Evolutionary conservation across 768 basidiomycete species (phyloP).

Genomic region (Boletus barrowsii): DNA sequence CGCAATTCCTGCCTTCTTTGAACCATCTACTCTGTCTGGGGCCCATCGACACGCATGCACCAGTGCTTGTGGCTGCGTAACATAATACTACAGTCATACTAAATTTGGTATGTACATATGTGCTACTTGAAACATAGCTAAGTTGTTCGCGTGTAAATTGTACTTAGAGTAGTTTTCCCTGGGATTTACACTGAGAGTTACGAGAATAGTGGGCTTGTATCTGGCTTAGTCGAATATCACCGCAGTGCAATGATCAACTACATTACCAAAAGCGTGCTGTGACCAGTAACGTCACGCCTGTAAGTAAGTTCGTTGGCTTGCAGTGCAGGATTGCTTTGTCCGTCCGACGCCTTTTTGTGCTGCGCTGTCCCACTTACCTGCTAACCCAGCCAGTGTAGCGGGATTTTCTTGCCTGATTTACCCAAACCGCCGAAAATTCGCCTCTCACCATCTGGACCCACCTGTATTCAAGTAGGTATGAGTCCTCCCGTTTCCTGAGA

Average conservation of each 20-base stretch:
- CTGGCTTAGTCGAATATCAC: conserved; percentile 12
- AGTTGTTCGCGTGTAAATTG: too few relatives aligned
- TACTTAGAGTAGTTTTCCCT: background rate
- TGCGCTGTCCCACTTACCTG: conserved; percentile 9
- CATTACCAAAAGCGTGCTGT: conserved; percentile 31
- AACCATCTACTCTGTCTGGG: too few relatives aligned
- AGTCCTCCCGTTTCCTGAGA: background rate
- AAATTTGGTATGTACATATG: conserved; percentile 24
- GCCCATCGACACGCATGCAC: too few relatives aligned
- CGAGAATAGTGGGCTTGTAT: background rate
- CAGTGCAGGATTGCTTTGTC: conserved; percentile 26
- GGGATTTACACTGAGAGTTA: background rate
- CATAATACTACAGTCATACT: conserved; percentile 25
- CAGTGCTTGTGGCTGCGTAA: too few relatives aligned
- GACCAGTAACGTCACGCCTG: conserved; percentile 36
- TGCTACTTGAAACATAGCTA: background rate
- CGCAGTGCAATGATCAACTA: conserved; percentile 30
- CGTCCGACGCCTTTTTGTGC: conserved; percentile 20
- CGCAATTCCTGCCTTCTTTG: too few relatives aligned
- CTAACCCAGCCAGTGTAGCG: conserved; percentile 1
- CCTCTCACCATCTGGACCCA: conserved; percentile 1
- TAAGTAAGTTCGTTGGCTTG: conserved; percentile 36
- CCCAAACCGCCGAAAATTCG: conserved; percentile 9
- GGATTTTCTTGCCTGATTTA: conserved; percentile 12
- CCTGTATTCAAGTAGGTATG: conserved; percentile 15